These are phyloP conservation scores for Thermomyces lanuginosus DNA, from an alignment of 2,329 filamentous ascomycete genomes.

Conservation along the genomic window DNA sequence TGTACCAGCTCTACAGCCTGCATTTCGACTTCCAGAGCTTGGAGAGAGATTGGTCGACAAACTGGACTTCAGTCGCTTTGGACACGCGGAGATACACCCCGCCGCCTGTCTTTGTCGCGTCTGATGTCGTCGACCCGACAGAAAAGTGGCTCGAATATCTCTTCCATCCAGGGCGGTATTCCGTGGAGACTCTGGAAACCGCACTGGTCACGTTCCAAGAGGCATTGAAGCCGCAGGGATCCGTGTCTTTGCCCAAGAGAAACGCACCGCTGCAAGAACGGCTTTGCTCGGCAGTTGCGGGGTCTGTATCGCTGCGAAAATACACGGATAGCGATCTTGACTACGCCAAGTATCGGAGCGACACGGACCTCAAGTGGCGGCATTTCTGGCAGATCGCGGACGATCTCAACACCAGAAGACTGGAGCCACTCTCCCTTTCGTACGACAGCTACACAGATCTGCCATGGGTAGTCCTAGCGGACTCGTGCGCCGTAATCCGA, in stretches of 20 bases:
- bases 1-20: slow-evolving; percentile 57
- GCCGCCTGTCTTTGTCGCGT: slow-evolving; percentile 42
- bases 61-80: slow-evolving; percentile 54
- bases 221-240: slow-evolving; percentile 31
- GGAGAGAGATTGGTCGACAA: slow-evolving; percentile 43
- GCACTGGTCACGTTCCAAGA: slow-evolving; percentile 68
- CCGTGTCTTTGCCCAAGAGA: slow-evolving; percentile 28
- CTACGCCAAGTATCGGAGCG: slow-evolving; percentile 55
- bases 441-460: slow-evolving; percentile 55
- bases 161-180: slow-evolving; percentile 69
- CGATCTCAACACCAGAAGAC: slow-evolving; percentile 71
- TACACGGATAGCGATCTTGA: slow-evolving; percentile 50
- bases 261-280: slow-evolving; percentile 53
- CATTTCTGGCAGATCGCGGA: slow-evolving; percentile 73
- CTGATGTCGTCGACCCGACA: slow-evolving; percentile 52
- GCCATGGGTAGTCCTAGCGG: slow-evolving; percentile 72
- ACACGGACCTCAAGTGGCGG: slow-evolving; percentile 72
- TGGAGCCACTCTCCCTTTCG: slow-evolving; percentile 62
- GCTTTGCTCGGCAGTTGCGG: slow-evolving; percentile 54
- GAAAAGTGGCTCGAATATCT: slow-evolving; percentile 80
- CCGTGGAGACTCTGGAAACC: slow-evolving; percentile 62
- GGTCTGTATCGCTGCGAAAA: slow-evolving; percentile 50
- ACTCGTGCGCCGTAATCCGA: slow-evolving; percentile 62
- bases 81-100: slow-evolving; percentile 40
- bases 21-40: slow-evolving; percentile 54